These are phyloP conservation scores for Candida sp. DNA, from an alignment of 1,139 yeast genomes.

Conservation along the genomic window DNA sequence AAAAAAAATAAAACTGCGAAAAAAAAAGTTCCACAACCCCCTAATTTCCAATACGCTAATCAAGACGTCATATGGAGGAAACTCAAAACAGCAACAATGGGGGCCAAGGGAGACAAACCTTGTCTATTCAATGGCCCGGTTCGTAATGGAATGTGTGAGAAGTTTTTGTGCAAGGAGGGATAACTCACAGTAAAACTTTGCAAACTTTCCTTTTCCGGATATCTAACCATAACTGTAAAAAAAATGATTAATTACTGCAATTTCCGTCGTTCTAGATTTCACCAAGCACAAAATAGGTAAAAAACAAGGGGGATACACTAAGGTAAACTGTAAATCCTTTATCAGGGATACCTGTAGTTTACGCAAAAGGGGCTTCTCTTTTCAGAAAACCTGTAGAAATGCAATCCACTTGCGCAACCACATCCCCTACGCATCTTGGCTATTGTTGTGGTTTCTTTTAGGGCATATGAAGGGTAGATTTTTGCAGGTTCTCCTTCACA, in stretches of 20 bases:
- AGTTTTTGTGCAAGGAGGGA: background rate
- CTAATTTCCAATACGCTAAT: background rate
- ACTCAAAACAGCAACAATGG: background rate
- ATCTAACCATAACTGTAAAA: background rate
- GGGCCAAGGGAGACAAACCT: background rate
- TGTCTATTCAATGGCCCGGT: background rate
- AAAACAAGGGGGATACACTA: background rate
- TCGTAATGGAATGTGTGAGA: background rate
- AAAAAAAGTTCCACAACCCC: slow-evolving; percentile 1
- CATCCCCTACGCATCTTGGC: background rate
- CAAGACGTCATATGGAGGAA: background rate
- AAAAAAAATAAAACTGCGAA: slow-evolving; percentile 1
- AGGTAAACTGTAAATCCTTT: background rate
- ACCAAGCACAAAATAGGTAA: background rate
- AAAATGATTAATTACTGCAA: background rate
- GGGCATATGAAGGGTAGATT: background rate
- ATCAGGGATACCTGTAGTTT: background rate
- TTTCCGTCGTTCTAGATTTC: background rate
- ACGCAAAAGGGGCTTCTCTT: background rate
- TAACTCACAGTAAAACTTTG: background rate
- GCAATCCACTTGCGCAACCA: background rate
- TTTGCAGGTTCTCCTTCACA: background rate
- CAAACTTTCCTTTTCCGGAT: background rate
- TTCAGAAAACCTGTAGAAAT: background rate
- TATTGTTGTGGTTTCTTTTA: background rate